Base-by-base conservation (phyloP, 495 filamentous ascomycete genomes). In the Aspergillus homomorphus region DNA sequence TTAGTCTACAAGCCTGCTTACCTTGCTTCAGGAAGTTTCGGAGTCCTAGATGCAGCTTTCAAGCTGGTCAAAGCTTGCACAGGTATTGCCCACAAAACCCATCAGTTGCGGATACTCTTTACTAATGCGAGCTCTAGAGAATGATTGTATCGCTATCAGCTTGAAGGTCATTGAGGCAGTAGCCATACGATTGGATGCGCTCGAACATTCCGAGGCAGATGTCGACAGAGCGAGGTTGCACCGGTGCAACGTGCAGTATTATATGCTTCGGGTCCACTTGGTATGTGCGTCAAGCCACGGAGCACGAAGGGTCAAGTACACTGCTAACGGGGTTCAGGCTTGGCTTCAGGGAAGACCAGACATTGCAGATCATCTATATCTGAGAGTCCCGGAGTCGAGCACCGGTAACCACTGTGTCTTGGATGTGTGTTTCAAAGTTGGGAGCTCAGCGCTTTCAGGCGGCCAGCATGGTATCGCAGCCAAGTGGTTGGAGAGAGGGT, bases 311-410 rank as follows among this genome's bases (percentile, higher is more conserved):
- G 0, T 10, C 33, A 15, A 6, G 19, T n/a, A 41, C 1, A 52
- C 57, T 59, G 42, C 58, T 42, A 9, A 22, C 1, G 7, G 23
- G 41, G n/a, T 24, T 1, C 60, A 95, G 88, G 82, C 87, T 24
- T 93, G 86, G 88, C 77, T 80, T 48, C 84, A 90, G 65, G 78
- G 80, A 45, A 80, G 87, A 28, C 73, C 86, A 24, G 87, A 92
- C 56, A 77, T 95, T 28, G 89, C 90, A 10, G 89, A 94, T 53
- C 84, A 89, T 67, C 81, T 93, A 75, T 92, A 87, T 69, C 74
- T 74, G 16, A 88, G 89, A 62, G 67, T 80, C 8, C 71, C 77
- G 23, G 58, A 66, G 9, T 66, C 76, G 10, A 66, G 67, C 7
- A 3, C 81, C 9, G 80, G 87, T 52, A 72, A 81, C 15, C 60